Evolutionary conservation across 192 early-diverging fungal species (phyloP).

Genomic region (Umbelopsis ramanniana): DNA sequence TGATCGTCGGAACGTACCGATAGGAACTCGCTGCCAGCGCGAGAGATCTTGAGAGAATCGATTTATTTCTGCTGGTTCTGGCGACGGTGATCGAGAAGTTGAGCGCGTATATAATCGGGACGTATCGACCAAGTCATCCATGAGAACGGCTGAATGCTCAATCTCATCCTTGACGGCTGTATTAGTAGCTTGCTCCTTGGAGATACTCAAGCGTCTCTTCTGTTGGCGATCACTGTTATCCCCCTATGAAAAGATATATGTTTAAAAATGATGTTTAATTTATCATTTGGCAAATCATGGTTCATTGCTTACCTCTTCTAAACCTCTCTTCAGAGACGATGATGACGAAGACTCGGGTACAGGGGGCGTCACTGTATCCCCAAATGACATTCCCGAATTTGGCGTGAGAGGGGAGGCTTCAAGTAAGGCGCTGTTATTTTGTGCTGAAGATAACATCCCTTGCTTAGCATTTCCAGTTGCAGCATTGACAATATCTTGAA

Average conservation of each 20-base stretch:
- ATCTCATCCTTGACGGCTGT: neutral
- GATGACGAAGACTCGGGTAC: neutral
- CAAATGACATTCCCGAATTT: neutral
- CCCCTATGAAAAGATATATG: neutral
- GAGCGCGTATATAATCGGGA: slow-evolving; percentile 50
- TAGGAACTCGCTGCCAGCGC: slow-evolving; percentile 58
- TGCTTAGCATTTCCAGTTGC: neutral
- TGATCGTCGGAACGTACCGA: slow-evolving; percentile 51
- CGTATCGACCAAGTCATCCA: slow-evolving; percentile 59
- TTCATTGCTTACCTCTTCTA: neutral
- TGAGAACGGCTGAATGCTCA: slow-evolving; percentile 32
- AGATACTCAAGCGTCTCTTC: neutral
- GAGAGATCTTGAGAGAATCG: slow-evolving; percentile 45
- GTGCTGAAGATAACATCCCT: too few species aligned
- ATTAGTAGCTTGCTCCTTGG: neutral
- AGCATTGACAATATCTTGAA: slow-evolving; percentile 11
- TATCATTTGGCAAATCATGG: neutral
- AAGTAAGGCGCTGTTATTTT: neutral
- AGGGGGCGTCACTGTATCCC: neutral
- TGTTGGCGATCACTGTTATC: neutral
- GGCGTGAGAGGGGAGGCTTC: neutral
- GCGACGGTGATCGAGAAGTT: slow-evolving; percentile 47
- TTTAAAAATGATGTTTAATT: neutral
- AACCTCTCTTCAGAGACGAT: neutral
- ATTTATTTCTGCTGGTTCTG: slow-evolving; percentile 33